Evolutionary conservation across 306 rosid species (phyloP).

Genomic region (Gastrolobium villosum): DNA sequence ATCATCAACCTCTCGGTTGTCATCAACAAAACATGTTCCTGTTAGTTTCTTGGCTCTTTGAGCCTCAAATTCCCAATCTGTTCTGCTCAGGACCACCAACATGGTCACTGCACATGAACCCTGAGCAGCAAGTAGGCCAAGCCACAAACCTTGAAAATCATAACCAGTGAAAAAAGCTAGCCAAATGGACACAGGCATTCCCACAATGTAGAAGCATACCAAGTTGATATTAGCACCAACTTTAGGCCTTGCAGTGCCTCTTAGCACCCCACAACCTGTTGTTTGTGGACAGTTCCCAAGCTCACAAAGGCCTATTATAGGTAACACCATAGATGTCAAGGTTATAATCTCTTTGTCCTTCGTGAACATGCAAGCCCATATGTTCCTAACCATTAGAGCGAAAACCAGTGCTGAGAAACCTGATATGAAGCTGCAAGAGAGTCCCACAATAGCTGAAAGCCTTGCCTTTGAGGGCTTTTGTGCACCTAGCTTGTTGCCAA

Average conservation of each 20-base stretch:
- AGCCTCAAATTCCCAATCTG: constrained; percentile 88
- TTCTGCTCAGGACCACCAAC: constrained; percentile 72
- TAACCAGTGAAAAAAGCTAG: constrained; percentile 67
- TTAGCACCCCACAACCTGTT: constrained; percentile 90
- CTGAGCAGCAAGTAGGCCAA: constrained; percentile 93
- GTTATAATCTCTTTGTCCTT: constrained; percentile 66
- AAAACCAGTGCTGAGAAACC: constrained; percentile 73
- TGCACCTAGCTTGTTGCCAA: constrained; percentile 86
- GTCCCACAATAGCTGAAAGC: constrained; percentile 77
- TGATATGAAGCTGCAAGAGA: constrained; percentile 68
- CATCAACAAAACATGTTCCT: constrained; percentile 46
- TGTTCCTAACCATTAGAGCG: constrained; percentile 68
- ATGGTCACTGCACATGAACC: constrained; percentile 83
- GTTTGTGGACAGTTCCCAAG: constrained; percentile 96
- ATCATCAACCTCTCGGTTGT: constrained; percentile 44
- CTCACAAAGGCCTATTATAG: constrained; percentile 90
- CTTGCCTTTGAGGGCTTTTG: constrained; percentile 70
- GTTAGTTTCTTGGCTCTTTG: constrained; percentile 70
- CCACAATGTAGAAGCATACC: constrained; percentile 88
- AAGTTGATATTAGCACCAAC: constrained; percentile 85
- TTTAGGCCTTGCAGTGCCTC: constrained; percentile 94
- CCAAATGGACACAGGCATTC: constrained; percentile 86
- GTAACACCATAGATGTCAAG: constrained; percentile 80
- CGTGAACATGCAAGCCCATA: constrained; percentile 89
- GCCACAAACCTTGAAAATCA: constrained; percentile 90